Evolutionary conservation across 164 flowering plant species (phyloP), one percentile per base, ranked within the genome.

Genomic region (Sextonia rubra): DNA sequence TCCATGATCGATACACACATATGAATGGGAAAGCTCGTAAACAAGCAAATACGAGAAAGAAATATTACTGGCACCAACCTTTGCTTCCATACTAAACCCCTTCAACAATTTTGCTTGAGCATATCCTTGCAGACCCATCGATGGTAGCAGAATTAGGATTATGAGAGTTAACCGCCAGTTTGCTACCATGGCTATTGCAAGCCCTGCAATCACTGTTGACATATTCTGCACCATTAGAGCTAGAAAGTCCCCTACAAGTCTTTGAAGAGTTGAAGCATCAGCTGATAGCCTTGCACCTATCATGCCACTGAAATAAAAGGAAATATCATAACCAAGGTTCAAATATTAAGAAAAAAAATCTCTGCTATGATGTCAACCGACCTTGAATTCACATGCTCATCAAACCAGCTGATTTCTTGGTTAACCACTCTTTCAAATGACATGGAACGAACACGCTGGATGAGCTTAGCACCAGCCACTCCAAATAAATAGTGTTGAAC

Each of bases 51-150:
- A 9, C 44, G 8, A 7, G 11, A 37, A 37, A 37, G 44, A 37
- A 9, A 37, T 37, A 37, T 37, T 37, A 37, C 44, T 37, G 44
- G 11, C 44, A 7, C 44, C 44, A 37, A 75, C 87, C 84, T 86
- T 88, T 15, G 87, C 88, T 77, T 88, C 86, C 24, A 82, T 86
- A 66, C 86, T 80, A 69, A 85, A 85, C 18, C 92, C 88, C 67
- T 81, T 74, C 3, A 71, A 3, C 66, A 81, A 81, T 48, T 70
- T 83, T 15, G 71, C 29, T 68, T 87, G 87, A 25, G 81, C 37
- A 68, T 25, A 77, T 20, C 84, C 88, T 79, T 89, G 83, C 23
- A 77, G 15, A 4, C 77, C 60, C 55, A 87, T 4, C 49, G 87
- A 64, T 0, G 90, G 90, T 11, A 82, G 60, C 60, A 85, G 77